Conservation (phyloP, 2,329 filamentous ascomycete species). For the Nakataea oryzae region DNA sequence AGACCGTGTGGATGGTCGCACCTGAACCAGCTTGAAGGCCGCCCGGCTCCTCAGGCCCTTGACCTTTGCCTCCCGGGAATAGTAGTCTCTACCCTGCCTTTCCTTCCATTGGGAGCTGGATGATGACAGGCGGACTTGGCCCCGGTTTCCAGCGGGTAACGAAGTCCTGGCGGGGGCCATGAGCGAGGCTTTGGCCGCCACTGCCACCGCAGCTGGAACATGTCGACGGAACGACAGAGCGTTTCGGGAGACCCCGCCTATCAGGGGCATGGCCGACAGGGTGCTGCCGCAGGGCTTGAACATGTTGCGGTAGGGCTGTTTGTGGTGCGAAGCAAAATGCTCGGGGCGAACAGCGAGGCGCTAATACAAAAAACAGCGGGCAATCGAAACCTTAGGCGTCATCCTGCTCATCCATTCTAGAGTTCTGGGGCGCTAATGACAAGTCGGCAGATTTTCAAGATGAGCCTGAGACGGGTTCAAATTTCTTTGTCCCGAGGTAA, state of each 20-base stretch:
- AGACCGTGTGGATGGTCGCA: conserved; percentile 20
- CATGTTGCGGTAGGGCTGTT: neutral
- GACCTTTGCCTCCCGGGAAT: conserved; percentile 64
- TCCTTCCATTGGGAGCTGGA: conserved; percentile 69
- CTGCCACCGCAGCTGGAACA: neutral
- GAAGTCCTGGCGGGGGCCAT: neutral
- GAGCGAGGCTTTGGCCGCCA: too few species aligned
- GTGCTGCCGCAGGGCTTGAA: neutral
- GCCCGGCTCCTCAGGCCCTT: conserved; percentile 79
- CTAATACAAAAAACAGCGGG: neutral
- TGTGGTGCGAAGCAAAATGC: neutral
- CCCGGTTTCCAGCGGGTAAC: neutral
- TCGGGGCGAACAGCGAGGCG: too few species aligned
- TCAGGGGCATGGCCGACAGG: neutral
- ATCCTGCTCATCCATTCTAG: neutral
- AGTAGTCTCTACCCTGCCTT: conserved; percentile 65
- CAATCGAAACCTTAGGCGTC: too few species aligned
- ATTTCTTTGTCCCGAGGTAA: neutral
- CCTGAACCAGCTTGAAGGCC: conserved; percentile 87
- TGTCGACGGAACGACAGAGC: neutral
- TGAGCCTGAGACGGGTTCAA: neutral
- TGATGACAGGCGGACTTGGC: conserved; percentile 26
- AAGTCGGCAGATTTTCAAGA: neutral
- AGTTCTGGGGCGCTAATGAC: neutral
- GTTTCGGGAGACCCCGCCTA: neutral